Percentiles rank a stretch among this genome's conserved stretches.
phyloP scores from a whole-genome alignment of 768 basidiomycete genomes.

The Mycena olivaceomarginata region DNA sequence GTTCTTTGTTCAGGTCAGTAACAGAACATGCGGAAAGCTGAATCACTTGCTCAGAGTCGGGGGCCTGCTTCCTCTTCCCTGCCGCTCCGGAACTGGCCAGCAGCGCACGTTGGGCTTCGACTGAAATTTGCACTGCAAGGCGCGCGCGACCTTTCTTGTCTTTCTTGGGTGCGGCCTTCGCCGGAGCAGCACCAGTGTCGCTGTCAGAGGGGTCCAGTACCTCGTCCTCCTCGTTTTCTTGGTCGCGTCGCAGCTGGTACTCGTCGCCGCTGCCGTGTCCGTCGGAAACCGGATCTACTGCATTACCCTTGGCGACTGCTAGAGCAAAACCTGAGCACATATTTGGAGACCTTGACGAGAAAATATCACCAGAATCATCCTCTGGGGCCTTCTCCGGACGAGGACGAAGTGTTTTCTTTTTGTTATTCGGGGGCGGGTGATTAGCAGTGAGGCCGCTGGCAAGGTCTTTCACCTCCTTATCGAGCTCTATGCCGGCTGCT shows the following conservation, averaged over 20 bases:
- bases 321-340: too few species aligned
- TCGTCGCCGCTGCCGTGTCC: conserved; percentile 9
- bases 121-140: background rate
- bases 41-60: background rate
- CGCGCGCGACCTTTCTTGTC: background rate
- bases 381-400: background rate
- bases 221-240: background rate
- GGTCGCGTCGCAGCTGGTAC: background rate
- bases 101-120: background rate
- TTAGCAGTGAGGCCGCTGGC: background rate
- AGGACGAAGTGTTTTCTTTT: background rate
- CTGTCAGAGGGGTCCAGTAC: conserved; percentile 9
- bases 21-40: background rate
- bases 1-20: background rate
- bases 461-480: background rate
- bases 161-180: background rate
- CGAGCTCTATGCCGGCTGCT: background rate
- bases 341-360: too few species aligned
- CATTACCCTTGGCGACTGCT: background rate
- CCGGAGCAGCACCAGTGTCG: background rate
- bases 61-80: background rate
- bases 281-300: background rate
- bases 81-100: background rate
- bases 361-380: background rate
- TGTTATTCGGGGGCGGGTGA: background rate